phyloP scores from a whole-genome alignment of 2,329 filamentous ascomycete genomes.

The Alternaria gaisen region DNA sequence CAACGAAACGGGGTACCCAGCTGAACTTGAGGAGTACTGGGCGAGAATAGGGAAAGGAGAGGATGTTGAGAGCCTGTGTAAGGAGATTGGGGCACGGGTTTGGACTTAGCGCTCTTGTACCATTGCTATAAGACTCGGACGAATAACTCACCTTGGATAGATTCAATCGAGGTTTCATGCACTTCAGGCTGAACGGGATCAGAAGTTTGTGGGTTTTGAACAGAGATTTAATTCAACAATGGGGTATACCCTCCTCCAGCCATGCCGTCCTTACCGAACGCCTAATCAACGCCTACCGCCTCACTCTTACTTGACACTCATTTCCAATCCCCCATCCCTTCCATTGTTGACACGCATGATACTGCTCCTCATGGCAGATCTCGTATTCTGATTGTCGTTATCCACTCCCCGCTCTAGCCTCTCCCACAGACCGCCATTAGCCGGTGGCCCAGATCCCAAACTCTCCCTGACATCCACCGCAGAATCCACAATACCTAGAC shows the following conservation, averaged over 20 bases:
- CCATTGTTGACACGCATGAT: slow-evolving; percentile 23
- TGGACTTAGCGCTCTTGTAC: neutral
- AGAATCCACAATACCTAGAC: slow-evolving; percentile 44
- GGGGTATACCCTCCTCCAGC: neutral
- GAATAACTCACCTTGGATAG: neutral
- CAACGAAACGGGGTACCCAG: slow-evolving; percentile 2
- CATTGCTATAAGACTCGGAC: neutral
- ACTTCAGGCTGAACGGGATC: neutral
- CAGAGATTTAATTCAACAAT: neutral
- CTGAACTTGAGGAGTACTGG: slow-evolving; percentile 9
- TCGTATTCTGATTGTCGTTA: neutral
- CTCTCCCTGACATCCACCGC: slow-evolving; percentile 29
- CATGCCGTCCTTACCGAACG: neutral
- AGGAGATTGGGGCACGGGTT: neutral
- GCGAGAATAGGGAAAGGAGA: neutral
- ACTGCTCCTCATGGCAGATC: slow-evolving; percentile 1
- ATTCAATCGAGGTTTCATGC: neutral
- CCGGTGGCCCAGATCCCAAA: neutral
- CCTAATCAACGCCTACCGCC: neutral
- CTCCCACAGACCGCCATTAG: neutral
- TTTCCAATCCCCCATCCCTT: slow-evolving; percentile 25
- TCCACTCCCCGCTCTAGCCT: neutral
- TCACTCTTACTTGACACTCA: slow-evolving; percentile 6
- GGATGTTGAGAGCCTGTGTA: neutral
- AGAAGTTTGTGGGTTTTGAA: neutral